phyloP scores from a whole-genome alignment of 108 stramenopile species.

The Parmales sp. region DNA sequence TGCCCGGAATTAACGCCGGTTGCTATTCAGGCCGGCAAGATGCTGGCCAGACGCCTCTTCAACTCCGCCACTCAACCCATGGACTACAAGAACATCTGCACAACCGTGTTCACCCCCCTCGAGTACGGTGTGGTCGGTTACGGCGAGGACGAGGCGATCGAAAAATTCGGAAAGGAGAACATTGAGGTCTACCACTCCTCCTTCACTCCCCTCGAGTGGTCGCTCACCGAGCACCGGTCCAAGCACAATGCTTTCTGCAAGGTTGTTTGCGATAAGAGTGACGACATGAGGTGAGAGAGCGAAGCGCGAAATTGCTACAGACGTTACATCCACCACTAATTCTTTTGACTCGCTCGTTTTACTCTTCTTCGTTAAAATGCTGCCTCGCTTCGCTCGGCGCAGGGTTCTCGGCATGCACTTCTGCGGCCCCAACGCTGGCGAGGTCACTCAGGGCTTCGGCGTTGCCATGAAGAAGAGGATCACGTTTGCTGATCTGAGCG shows the following conservation, averaged over 20 bases:
- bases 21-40: conserved; percentile 86
- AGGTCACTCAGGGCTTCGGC: conserved; percentile 88
- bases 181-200: conserved; percentile 85
- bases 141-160: conserved; percentile 86
- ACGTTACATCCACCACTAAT: background rate
- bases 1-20: conserved; percentile 95
- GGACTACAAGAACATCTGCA: conserved; percentile 85
- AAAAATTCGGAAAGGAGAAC: conserved; percentile 59
- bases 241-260: conserved; percentile 70
- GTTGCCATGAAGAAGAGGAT: conserved; percentile 79
- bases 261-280: conserved; percentile 66
- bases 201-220: conserved; percentile 92
- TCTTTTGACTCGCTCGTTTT: background rate
- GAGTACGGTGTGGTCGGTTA: conserved; percentile 90
- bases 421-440: conserved; percentile 95
- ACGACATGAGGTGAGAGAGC: conserved; percentile 21
- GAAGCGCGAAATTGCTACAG: background rate
- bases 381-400: no score
- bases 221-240: conserved; percentile 52
- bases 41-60: conserved; percentile 82
- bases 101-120: conserved; percentile 94
- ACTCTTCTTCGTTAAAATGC: background rate
- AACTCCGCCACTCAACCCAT: conserved; percentile 68
- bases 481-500: conserved; percentile 60
- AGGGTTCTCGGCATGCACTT: conserved; percentile 91